Evolutionary conservation across 768 basidiomycete genomes (phyloP), one percentile per base, ranked within the genome.

Genomic region (Artomyces pyxidatus): DNA sequence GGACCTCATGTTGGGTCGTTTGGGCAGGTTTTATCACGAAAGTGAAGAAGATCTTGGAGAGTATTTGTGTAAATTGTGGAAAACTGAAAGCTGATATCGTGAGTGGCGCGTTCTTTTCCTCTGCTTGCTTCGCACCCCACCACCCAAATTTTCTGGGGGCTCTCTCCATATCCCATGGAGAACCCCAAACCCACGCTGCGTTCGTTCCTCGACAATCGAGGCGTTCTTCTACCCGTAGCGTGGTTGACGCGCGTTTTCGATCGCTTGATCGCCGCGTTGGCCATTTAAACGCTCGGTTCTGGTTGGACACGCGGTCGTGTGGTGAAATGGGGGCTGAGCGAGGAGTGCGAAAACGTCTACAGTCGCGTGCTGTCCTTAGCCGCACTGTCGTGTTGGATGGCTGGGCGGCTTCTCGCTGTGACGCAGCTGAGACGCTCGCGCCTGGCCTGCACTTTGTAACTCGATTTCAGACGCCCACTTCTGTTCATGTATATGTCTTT

Each of bases 41-140:
- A 81, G 93, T 98, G 68, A 99, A 99, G 77, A 98, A 99, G 77
- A 96, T 99, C 64, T 70, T 97, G 73, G 96, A 99, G 76, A 88
- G 86, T 71, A 91, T 99, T 57, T 99, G 96, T 75, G 89, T 95
- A 58, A 94, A 95, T 64, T 99, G 96, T 67, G 96, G 96, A 65
- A 94, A 88, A 70, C 77, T 98, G 58, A 97, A 96, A 76, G 90
- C 88, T 56, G 91, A 97, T 71, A 84, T 83, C 77, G 93, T 96
- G 83, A 90, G 93, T 91, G 68, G 71, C 60, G 71, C 71, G 77
- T 80, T 72, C 71, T 66, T 71, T 81, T 80, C 80, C 78, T 81
- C 78, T 81, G 80, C 85, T 90, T 85, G 85, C 88, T 90, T 88
- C 81, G 86, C 72, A 72, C 85, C 77, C 83, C 82, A 81, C 83